Conservation (phyloP, 164 flowering plant genomes). For the Hamamelis virginiana region DNA sequence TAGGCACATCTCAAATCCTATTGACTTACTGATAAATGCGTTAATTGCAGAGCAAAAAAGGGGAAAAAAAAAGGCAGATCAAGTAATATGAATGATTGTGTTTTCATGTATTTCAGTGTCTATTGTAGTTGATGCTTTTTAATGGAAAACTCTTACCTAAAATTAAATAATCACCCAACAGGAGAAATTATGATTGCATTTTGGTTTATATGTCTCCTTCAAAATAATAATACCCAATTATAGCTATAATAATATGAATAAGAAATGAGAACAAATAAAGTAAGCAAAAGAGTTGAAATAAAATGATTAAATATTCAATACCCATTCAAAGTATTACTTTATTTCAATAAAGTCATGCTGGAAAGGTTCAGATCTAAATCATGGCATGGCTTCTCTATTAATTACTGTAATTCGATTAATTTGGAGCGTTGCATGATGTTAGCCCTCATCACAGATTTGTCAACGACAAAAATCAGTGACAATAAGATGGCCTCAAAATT, state of each 20-base stretch:
- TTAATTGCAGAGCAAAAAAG: no score
- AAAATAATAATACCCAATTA: constrained; percentile 21
- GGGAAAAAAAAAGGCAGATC: no score
- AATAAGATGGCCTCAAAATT: no score
- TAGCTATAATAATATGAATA: constrained; percentile 24
- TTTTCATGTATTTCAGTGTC: neutral
- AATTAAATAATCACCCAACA: constrained; percentile 7
- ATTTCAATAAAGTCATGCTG: no score
- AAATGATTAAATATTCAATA: neutral
- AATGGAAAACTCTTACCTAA: constrained; percentile 19
- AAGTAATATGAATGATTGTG: neutral
- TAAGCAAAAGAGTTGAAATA: constrained; percentile 11
- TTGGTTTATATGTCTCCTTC: constrained; percentile 35
- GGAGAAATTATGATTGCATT: constrained; percentile 27
- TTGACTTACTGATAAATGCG: no score
- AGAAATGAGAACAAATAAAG: constrained; percentile 31
- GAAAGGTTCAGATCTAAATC: no score
- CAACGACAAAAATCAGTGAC: no score
- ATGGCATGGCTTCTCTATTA: no score
- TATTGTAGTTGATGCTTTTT: constrained; percentile 1
- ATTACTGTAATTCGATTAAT: no score
- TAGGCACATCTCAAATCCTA: no score
- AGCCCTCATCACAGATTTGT: no score
- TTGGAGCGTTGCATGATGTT: no score
- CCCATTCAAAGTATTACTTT: neutral